Base-by-base conservation (phyloP, 116 monocot genomes). In the Phalaenopsis hybrid region DNA sequence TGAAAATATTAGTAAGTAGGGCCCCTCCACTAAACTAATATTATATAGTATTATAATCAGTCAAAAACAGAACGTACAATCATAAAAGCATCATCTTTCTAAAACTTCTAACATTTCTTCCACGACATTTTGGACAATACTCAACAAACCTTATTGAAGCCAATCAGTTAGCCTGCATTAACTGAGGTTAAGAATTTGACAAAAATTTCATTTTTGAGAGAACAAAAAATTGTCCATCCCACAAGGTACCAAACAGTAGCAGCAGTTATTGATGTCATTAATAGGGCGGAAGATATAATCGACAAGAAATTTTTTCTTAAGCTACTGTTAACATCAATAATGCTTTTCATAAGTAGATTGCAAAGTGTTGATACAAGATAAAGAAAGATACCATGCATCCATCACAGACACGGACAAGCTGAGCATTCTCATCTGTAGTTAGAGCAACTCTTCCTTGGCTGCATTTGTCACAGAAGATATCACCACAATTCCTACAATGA, bases 401-500 rank as follows among this genome's bases (percentile, higher is more conserved):
- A 75, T 94, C 96, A 87, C 96, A 96, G 41, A 96, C 94, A 81
- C 96, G 92, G 48, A 94, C 96, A 69, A 77, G 91, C 61, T 88
- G 94, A 79, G 94, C 94, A 85, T 91, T 88, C 31, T 87, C 90
- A 84, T 96, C 96, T 31, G 92, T 88, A 84, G 94, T 94, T 5
- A 96, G 92, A 85, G 96, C 89, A 90, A 86, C 91, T 89, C 96
- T 92, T 82, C 94, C 96, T 84, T 88, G 91, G 34, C 89, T 94
- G 77, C 96, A 96, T 80, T 96, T 96, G 81, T 96, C 96, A 80
- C 96, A 96, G 85, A 94, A 96, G 74, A 96, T 96, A 84, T 96
- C 94, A 55, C 96, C 96, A 89, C 96, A 96, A 72, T 94, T 96
- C 77, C 96, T 86, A 81, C 96, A 96, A 76, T 96, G 96, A 87